These are phyloP conservation scores for Lactarius quietus DNA, from an alignment of 768 basidiomycete species.

Conservation along the genomic window DNA sequence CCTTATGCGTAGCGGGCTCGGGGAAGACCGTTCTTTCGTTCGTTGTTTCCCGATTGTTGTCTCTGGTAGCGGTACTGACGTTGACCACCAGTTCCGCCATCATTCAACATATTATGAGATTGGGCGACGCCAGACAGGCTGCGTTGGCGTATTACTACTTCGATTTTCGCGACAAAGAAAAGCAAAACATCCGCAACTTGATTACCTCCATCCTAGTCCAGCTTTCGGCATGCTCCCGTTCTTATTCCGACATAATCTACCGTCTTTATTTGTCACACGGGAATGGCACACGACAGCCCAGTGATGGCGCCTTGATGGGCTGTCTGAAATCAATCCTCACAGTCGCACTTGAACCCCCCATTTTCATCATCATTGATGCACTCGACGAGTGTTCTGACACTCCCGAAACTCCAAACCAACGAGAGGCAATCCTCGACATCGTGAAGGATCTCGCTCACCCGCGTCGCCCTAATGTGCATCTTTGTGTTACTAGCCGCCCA, in stretches of 20 bases:
- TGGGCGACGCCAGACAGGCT: neutral
- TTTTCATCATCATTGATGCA: neutral
- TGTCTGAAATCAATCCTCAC: neutral
- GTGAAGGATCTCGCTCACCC: constrained; percentile 2
- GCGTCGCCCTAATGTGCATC: neutral
- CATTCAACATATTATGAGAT: neutral
- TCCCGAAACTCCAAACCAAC: neutral
- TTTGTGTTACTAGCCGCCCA: constrained; percentile 10
- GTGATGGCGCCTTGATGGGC: neutral
- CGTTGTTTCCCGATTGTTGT: neutral
- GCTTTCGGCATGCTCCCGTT: neutral
- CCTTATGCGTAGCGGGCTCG: neutral
- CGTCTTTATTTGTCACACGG: neutral
- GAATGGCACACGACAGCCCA: neutral
- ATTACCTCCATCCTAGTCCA: neutral
- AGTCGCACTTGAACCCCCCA: neutral
- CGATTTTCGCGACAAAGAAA: constrained; percentile 5
- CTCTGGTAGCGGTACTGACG: neutral
- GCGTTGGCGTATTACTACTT: constrained; percentile 6
- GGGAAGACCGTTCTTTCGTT: constrained; percentile 9
- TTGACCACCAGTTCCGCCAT: neutral
- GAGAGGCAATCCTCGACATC: neutral
- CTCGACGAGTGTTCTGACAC: constrained; percentile 4
- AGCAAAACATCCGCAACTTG: neutral
- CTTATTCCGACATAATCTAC: neutral